Conservation (phyloP, 1,284 basidiomycete genomes). For the Ceratobasidium papillatum region DNA sequence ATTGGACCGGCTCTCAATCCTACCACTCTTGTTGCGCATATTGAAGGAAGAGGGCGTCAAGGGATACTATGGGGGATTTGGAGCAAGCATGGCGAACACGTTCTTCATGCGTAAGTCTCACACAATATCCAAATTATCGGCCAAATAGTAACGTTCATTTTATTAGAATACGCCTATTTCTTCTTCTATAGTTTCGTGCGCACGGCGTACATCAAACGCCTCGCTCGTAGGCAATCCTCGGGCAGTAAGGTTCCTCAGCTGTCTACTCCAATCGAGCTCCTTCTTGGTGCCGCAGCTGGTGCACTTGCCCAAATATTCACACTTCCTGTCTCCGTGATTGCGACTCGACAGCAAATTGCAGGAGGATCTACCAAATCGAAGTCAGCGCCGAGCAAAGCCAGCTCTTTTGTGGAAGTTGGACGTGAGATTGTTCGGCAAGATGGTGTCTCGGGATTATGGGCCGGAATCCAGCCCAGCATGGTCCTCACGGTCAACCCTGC, state of each 20-base stretch:
- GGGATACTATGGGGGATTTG: conserved; percentile 92
- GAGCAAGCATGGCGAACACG: conserved; percentile 98
- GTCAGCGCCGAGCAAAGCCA: conserved; percentile 56
- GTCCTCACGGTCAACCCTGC: conserved; percentile 97
- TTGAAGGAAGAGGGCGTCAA: conserved; percentile 79
- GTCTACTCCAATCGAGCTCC: conserved; percentile 83
- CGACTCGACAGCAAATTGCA: conserved; percentile 95
- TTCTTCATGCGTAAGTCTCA: conserved; percentile 88
- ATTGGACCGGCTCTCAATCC: conserved; percentile 65
- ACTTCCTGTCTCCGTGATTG: conserved; percentile 97
- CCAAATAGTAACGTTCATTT: conserved; percentile 15
- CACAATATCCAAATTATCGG: not conserved
- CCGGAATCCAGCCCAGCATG: conserved; percentile 90
- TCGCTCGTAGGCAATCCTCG: conserved; percentile 63
- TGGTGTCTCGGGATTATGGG: conserved; percentile 91
- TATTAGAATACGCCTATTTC: conserved; percentile 97
- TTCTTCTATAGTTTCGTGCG: conserved; percentile 97
- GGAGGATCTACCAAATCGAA: conserved; percentile 39
- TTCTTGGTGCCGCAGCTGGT: conserved; percentile 91
- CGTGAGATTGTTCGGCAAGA: conserved; percentile 92
- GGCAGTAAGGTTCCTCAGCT: conserved; percentile 64
- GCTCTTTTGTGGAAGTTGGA: conserved; percentile 81
- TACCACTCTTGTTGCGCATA: conserved; percentile 72
- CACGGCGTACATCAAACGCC: conserved; percentile 78
- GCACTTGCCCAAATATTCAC: conserved; percentile 98